phyloP scores from a whole-genome alignment of 495 filamentous ascomycete genomes.

The Tetracladium setigerum region DNA sequence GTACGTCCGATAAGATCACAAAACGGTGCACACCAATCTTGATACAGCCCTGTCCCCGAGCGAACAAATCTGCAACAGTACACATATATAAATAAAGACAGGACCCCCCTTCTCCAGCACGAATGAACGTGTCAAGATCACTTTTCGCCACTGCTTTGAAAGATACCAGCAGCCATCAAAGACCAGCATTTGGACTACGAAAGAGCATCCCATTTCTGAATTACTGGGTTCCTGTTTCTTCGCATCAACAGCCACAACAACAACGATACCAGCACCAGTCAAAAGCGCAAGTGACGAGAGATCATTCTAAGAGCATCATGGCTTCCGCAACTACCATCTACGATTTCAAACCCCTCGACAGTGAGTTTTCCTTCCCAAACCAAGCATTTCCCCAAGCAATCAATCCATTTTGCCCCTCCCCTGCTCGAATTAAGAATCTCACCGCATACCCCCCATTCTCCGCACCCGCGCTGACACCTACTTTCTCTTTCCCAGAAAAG shows the following conservation, averaged over 20 bases:
- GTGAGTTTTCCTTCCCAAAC: conserved; percentile 38
- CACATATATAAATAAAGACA: no score
- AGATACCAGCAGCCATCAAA: conserved; percentile 9
- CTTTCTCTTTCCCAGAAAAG: conserved; percentile 48
- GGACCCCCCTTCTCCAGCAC: not conserved
- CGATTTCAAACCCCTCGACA: conserved; percentile 81
- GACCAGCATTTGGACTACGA: conserved; percentile 1
- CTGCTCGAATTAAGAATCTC: not conserved
- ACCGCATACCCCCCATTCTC: conserved; percentile 1
- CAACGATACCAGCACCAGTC: not conserved
- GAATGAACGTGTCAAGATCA: not conserved
- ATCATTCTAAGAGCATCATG: conserved; percentile 47
- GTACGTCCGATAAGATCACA: no score
- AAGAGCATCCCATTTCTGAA: conserved; percentile 8
- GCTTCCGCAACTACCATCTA: conserved; percentile 83
- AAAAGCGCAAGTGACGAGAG: not conserved
- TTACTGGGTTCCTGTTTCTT: conserved; percentile 2
- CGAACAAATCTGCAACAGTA: no score
- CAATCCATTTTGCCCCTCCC: conserved; percentile 16
- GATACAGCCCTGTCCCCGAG: no score
- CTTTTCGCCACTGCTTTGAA: conserved; percentile 11
- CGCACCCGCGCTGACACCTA: not conserved
- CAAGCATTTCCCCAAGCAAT: conserved; percentile 10
- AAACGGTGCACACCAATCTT: no score
- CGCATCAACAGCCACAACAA: not conserved